phyloP scores from a whole-genome alignment of 441 rosid genomes.

The Raphanus hybrid region DNA sequence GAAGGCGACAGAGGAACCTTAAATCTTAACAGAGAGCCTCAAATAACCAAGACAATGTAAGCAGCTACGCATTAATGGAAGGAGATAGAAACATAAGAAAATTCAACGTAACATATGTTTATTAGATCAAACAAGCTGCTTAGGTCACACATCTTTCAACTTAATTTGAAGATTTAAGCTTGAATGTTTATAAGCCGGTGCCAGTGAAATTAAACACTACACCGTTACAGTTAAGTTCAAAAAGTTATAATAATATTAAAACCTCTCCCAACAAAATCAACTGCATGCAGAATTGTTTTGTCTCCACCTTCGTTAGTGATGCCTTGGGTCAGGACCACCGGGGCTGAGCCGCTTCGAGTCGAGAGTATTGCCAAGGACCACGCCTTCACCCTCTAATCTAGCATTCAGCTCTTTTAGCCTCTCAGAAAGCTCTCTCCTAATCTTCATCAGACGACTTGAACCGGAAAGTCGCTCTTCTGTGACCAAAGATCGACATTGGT shows the following conservation, averaged over 20 bases:
- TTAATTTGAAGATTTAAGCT: background rate
- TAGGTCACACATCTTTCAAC: background rate
- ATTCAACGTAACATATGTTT: background rate
- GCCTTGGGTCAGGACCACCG: constrained; percentile 21
- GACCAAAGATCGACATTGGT: constrained; percentile 7
- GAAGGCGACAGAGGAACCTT: too few relatives aligned
- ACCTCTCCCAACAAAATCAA: background rate
- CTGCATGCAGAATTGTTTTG: background rate
- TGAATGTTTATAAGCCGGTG: background rate
- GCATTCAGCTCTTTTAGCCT: constrained; percentile 8
- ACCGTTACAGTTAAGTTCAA: background rate
- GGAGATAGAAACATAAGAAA: background rate
- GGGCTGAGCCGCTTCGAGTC: constrained; percentile 13
- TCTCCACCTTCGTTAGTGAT: constrained; percentile 6
- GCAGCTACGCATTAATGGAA: background rate
- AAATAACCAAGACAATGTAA: background rate
- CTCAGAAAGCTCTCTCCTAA: constrained; percentile 1
- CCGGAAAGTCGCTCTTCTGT: background rate
- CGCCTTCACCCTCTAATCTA: background rate
- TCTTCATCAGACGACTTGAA: constrained; percentile 9
- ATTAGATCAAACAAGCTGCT: background rate
- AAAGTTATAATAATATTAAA: background rate
- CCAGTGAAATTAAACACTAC: constrained; percentile 6
- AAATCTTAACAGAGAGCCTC: too few relatives aligned
- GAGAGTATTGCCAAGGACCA: background rate